Base-by-base conservation (phyloP, 345 rosid genomes). In the Stellera chamaejasme region DNA sequence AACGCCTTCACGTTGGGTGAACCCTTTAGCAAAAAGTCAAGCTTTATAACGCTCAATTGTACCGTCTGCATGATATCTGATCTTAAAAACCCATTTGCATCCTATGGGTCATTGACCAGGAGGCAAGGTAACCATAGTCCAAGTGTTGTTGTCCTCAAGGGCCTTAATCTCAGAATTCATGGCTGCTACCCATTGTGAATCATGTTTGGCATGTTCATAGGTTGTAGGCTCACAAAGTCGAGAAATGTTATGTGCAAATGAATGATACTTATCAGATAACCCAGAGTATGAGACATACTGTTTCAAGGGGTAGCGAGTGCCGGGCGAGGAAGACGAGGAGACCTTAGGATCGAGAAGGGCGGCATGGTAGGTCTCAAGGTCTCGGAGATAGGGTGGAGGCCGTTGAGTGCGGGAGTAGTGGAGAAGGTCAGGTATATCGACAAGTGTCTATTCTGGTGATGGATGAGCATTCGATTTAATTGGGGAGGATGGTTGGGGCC, bases 21-120 rank as follows among this genome's bases (percentile, higher is more conserved):
- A 56, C 1, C 48, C 60, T 56, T 56, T 56, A 10, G 60, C 47
- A 1, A 56, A 27, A 10, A 56, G 10, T 2, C 27, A 27, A n/a
- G 49, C 48, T 16, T 56, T 56, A 13, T 56, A 41, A 0, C 16
- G 2, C 19, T 53, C 43, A 3, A 53, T 28, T 13, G 48, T 13
- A 5, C 49, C 49, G 43, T 56, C 60, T 15, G 16, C 10, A 42
- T 56, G 19, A 43, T 19, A 41, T 19, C 43, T 56, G 11, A 56
- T 14, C 10, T 56, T 42, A 10, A 11, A 56, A n/a, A 56, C 48
- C 60, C 49, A 56, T 26, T 43, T 42, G 43, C 6, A 56, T 4
- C 47, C 36, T 23, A 43, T 27, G 11, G n/a, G 13, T 11, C 10
- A 10, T 13, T 55, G 4, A 8, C 15, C 3, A 19, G 8, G 23